These are phyloP conservation scores for Cytospora paraplurivora DNA, from an alignment of 2,329 filamentous ascomycete species.

Conservation along the genomic window DNA sequence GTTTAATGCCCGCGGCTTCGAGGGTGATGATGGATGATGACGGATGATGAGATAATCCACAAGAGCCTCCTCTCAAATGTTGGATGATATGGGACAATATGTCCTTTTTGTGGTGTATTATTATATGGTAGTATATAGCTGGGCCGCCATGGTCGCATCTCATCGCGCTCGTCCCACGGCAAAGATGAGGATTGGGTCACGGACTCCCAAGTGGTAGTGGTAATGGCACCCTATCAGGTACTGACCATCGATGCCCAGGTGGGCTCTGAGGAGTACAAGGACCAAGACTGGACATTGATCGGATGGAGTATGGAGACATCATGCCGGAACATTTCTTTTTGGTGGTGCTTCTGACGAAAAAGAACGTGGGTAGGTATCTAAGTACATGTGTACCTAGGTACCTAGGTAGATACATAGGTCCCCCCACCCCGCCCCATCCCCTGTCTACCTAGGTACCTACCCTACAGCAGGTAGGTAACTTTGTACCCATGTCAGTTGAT, in stretches of 20 bases:
- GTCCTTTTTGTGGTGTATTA: too few species aligned
- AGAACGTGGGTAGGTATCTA: not conserved
- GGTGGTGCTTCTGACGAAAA: not conserved
- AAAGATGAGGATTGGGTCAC: conserved; percentile 10
- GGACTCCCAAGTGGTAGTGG: conserved; percentile 11
- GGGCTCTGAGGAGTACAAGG: conserved; percentile 8
- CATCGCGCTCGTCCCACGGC: conserved; percentile 6
- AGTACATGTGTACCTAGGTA: not conserved
- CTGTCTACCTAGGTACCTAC: too few species aligned
- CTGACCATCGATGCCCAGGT: conserved; percentile 19
- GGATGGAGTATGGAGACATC: not conserved
- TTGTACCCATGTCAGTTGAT: too few species aligned
- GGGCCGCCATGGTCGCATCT: not conserved
- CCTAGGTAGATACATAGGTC: not conserved
- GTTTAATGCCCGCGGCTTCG: conserved; percentile 15
- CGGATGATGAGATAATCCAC: not conserved
- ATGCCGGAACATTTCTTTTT: not conserved
- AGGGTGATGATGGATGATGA: not conserved
- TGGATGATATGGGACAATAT: not conserved
- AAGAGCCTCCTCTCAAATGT: not conserved
- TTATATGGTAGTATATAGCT: too few species aligned
- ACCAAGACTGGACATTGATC: not conserved
- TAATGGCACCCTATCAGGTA: conserved; percentile 19
- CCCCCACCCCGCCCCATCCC: too few species aligned
- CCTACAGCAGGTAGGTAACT: too few species aligned